Conservation (phyloP, 2,329 filamentous ascomycete genomes). For the Neobulgaria alba region DNA sequence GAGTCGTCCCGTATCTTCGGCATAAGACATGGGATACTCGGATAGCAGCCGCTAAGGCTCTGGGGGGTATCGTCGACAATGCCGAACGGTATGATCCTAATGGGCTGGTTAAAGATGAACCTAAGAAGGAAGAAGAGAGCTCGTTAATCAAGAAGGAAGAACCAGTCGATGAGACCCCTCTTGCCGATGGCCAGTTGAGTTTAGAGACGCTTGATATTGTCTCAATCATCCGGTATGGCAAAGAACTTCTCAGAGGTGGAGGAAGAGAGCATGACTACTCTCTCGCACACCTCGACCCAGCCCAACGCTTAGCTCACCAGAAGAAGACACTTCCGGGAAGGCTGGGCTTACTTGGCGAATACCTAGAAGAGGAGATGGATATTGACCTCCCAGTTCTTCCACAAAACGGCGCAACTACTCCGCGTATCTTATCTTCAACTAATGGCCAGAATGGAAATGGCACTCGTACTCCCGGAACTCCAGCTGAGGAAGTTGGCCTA, state of each 20-base stretch:
- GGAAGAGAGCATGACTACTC: slow-evolving; percentile 78
- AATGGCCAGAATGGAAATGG: slow-evolving; percentile 36
- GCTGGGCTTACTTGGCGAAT: slow-evolving; percentile 76
- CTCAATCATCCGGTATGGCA: slow-evolving; percentile 73
- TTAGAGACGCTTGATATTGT: slow-evolving; percentile 70
- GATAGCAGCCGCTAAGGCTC: slow-evolving; percentile 84
- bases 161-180: slow-evolving; percentile 37
- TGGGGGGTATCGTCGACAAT: slow-evolving; percentile 89
- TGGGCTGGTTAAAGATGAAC: slow-evolving; percentile 39
- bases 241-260: slow-evolving; percentile 72
- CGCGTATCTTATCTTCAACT: slow-evolving; percentile 8
- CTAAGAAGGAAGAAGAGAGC: slow-evolving; percentile 31
- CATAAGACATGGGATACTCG: slow-evolving; percentile 97
- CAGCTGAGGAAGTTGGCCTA: slow-evolving; percentile 58
- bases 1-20: slow-evolving; percentile 89
- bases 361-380: slow-evolving; percentile 73
- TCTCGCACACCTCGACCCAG: slow-evolving; percentile 72
- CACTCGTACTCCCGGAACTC: slow-evolving; percentile 22
- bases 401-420: slow-evolving; percentile 19
- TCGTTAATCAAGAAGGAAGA: slow-evolving; percentile 49
- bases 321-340: slow-evolving; percentile 81
- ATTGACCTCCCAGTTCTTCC: slow-evolving; percentile 42
- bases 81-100: slow-evolving; percentile 86
- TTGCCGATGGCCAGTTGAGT: slow-evolving; percentile 50
- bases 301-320: slow-evolving; percentile 72